Base-by-base conservation (phyloP, 768 basidiomycete species). In the Tubosaeta sp. region DNA sequence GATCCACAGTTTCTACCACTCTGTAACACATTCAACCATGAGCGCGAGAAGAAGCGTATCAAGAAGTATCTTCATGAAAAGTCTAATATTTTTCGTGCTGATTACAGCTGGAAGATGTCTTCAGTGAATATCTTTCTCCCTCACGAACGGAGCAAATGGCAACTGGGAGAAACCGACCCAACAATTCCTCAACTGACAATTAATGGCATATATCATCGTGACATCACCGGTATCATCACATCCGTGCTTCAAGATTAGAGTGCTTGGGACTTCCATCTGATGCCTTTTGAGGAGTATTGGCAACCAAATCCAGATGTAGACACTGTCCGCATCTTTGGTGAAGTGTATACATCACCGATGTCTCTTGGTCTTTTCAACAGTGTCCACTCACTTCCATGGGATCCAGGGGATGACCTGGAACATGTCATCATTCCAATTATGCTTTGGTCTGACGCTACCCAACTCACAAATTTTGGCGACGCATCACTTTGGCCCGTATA, bases 1-100 rank as follows among this genome's bases (percentile, higher is more conserved):
- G 50, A 58, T n/a, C 38, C 47, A 2, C 54, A 59, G 36, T 71
- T 71, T 50, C 41, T 58, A 2, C 32, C 22, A 4, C n/a, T n/a
- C n/a, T n/a, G 12, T 1, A 13, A 22, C 0, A 53, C 43, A 0
- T 69, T 70, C 46, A 53, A 38, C 27, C 56, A 49, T 11, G 31
- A 41, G 0, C 14, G 6, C 0, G 42, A 56, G 41, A 44, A 21
- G 7, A 45, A 41, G 9, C 30, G 9, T 0, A 9, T 58, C 0
- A 21, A 53, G 12, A 56, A 56, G 19, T 56, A 53, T 32, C 50
- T 58, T 25, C 6, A 42, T 3, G 5, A 43, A 3, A 1, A n/a
- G 2, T 41, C 44, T 0, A 58, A 58, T 18, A 48, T 25, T 0
- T 56, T 56, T 21, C 6, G 4, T 0, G 6, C 40, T 7, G 36